Evolutionary conservation across 1,284 basidiomycete species (phyloP).

Genomic region (Meira miltonrushii): DNA sequence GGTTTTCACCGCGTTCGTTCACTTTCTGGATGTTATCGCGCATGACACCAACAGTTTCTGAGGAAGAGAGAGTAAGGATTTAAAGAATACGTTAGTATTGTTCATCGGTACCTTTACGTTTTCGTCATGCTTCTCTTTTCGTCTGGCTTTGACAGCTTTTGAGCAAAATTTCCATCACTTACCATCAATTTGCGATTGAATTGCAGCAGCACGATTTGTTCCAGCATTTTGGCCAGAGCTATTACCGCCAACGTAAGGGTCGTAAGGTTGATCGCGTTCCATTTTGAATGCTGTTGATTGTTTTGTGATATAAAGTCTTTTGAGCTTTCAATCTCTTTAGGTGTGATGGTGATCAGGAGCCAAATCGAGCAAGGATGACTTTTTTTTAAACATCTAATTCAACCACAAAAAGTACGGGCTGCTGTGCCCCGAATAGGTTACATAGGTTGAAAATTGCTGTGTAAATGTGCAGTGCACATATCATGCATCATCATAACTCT

Average conservation of each 20-base stretch:
- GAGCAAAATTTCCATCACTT: constrained; percentile 3
- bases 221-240: constrained; percentile 35
- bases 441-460: too few relatives aligned
- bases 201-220: constrained; percentile 44
- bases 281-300: not conserved
- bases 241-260: constrained; percentile 48
- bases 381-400: too few relatives aligned
- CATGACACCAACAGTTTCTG: constrained; percentile 68
- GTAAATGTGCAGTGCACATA: too few relatives aligned
- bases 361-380: too few relatives aligned
- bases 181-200: constrained; percentile 50
- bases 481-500: too few relatives aligned
- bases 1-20: constrained; percentile 85
- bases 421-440: too few relatives aligned
- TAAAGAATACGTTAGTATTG: not conserved
- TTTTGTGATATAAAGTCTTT: not conserved
- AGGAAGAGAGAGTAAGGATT: not conserved
- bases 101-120: not conserved
- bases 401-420: too few relatives aligned
- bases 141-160: not conserved
- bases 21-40: constrained; percentile 82
- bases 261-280: constrained; percentile 23
- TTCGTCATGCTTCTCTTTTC: too few relatives aligned
- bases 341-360: too few relatives aligned
- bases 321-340: not conserved